Percentiles rank a stretch among this genome's conserved stretches.
Evolutionary conservation across 768 basidiomycete genomes (phyloP).

Genomic region (Nevesoporus exiguus): DNA sequence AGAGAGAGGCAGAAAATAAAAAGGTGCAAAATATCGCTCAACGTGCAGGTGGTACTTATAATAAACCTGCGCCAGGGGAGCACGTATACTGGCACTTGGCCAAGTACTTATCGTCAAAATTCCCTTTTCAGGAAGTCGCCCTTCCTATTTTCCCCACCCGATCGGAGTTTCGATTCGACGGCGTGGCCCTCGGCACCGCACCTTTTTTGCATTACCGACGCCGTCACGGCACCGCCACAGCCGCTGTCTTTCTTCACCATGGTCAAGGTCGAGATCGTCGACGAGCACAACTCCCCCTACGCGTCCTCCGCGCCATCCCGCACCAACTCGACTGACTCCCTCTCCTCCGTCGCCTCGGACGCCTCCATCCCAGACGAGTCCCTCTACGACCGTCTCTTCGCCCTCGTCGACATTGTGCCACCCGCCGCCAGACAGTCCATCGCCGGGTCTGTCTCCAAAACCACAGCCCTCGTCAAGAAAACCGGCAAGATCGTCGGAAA

Average conservation of each 20-base stretch:
- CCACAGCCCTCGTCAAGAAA: conserved; percentile 62
- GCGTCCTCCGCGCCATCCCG: conserved; percentile 71
- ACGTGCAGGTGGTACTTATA: conserved; percentile 24
- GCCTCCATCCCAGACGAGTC: conserved; percentile 72
- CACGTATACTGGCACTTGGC: conserved; percentile 7
- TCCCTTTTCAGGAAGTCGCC: conserved; percentile 1
- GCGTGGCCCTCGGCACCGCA: conserved; percentile 27
- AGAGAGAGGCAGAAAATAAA: conserved; percentile 23
- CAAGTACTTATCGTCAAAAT: conserved; percentile 26
- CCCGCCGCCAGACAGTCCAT: conserved; percentile 84
- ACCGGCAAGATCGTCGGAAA: conserved; percentile 76
- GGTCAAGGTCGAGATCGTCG: conserved; percentile 93
- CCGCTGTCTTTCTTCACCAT: conserved; percentile 38
- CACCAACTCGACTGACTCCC: conserved; percentile 63
- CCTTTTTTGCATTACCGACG: conserved; percentile 14
- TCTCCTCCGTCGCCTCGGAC: conserved; percentile 77
- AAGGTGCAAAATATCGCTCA: conserved; percentile 19
- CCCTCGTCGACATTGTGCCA: conserved; percentile 94
- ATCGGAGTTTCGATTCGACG: conserved; percentile 26
- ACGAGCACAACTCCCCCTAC: conserved; percentile 76
- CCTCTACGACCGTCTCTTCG: conserved; percentile 79
- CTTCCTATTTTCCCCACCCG: neutral
- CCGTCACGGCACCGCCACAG: conserved; percentile 22
- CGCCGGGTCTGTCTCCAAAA: conserved; percentile 53
- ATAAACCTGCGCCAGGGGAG: conserved; percentile 14